phyloP scores from a whole-genome alignment of 2,329 filamentous ascomycete species.

The Colletotrichum gigasporum region DNA sequence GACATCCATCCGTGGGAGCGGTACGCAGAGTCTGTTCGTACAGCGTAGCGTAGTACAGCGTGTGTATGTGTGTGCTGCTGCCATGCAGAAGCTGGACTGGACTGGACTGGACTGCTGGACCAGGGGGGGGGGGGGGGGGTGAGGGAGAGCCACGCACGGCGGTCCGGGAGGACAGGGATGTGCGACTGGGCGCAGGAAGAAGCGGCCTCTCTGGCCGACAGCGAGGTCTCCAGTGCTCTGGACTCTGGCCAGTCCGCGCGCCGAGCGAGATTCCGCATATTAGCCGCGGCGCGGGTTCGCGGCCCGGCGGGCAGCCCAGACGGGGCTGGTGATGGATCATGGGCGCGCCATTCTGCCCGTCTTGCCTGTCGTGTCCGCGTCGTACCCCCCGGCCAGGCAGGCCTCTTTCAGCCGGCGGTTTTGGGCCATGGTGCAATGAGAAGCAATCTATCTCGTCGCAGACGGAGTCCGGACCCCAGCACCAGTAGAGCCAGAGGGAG shows the following conservation, averaged over 20 bases:
- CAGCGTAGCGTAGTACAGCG: too few species aligned
- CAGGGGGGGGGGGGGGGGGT: background rate
- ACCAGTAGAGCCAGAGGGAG: background rate
- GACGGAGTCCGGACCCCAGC: conserved; percentile 11
- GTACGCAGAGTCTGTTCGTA: too few species aligned
- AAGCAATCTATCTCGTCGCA: conserved; percentile 17
- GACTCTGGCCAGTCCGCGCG: conserved; percentile 20
- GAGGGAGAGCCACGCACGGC: background rate
- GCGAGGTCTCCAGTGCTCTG: background rate
- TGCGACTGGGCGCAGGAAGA: background rate
- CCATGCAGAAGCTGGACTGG: too few species aligned
- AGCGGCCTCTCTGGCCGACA: conserved; percentile 22
- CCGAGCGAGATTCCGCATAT: conserved; percentile 13
- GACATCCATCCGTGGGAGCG: background rate
- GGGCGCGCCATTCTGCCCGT: background rate
- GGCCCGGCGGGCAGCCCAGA: conserved; percentile 28
- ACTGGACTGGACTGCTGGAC: background rate
- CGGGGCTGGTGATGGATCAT: background rate
- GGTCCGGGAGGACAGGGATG: conserved; percentile 15
- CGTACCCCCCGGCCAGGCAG: background rate
- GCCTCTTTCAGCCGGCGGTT: conserved; percentile 7
- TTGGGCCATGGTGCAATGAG: conserved; percentile 7
- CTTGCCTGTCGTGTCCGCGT: conserved; percentile 1
- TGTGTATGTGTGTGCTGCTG: too few species aligned
- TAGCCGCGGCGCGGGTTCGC: conserved; percentile 26